Base-by-base conservation (phyloP, 371 early-diverging fungal species). In the Rhizomucor pusillus region DNA sequence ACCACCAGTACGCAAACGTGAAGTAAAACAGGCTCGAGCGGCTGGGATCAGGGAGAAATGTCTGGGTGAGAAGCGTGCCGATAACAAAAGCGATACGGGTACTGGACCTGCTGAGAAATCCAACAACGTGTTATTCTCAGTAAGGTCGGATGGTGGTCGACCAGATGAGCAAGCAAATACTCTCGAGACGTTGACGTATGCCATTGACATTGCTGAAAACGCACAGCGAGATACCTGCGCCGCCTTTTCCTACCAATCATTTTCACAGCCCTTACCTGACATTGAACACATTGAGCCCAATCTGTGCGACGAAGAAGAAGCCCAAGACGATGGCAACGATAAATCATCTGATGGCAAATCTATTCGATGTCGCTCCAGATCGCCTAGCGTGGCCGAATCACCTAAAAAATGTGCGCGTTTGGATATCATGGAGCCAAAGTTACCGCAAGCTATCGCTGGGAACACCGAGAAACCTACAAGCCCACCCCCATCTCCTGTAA, bases 201-300 rank as follows among this genome's bases (percentile, higher is more conserved):
- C 74, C 10, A 69, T 69, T 59, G 74, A 61, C 12, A 67, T 69
- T 60, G 65, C 67, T 0, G 74, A 69, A 43, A 46, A 51, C 12
- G 46, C 33, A 18, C 41, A 56, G 3, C 36, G 44, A 13, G 41
- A 47, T 43, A 37, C 20, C 24, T 33, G 36, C 36, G 9, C 40
- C 40, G n/a, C 39, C 1, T 6, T 36, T n/a, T 5, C 40, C 14
- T 36, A 41, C 11, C 18, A 45, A 19, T 18, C 54, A 29, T 52
- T 50, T 22, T 65, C 67, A 12, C 68, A 65, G 46, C 68, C 67
- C 3, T 57, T 59, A 46, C 65, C 62, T 18, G 68, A 67, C 33
- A 44, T 62, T 10, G 59, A 55, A 33, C 33, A 43, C 1, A 50
- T 66, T 10, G 62, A 63, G n/a, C 61, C 71, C 9, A 61, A 59